phyloP scores from a whole-genome alignment of 306 rosid genomes.

The Rosa lucieae region DNA sequence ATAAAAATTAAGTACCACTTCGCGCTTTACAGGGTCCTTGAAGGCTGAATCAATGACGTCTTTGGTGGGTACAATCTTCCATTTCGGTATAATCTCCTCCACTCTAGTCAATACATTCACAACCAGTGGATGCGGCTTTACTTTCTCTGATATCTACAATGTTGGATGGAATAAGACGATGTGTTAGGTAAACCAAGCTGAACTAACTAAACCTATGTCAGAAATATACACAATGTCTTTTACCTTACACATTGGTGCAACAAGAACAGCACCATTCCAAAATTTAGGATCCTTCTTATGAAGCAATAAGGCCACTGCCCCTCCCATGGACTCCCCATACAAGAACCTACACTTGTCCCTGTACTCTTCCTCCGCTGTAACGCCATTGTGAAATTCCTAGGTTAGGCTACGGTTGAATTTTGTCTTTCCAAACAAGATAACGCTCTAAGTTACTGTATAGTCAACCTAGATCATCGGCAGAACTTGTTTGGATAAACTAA shows the following conservation, averaged over 20 bases:
- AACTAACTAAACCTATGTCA: neutral
- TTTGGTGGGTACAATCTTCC: constrained; percentile 85
- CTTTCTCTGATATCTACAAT: constrained; percentile 76
- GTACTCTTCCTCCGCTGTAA: constrained; percentile 52
- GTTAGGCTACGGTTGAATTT: neutral
- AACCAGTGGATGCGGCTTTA: constrained; percentile 71
- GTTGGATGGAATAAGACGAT: neutral
- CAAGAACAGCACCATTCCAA: constrained; percentile 87
- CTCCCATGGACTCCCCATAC: constrained; percentile 98
- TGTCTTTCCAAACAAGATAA: neutral
- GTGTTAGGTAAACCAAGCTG: constrained; percentile 12
- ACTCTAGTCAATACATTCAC: constrained; percentile 52
- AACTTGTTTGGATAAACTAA: neutral
- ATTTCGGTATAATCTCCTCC: constrained; percentile 70
- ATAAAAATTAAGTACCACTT: constrained; percentile 38
- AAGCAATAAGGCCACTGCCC: constrained; percentile 64
- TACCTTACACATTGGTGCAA: constrained; percentile 98
- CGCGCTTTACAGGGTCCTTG: constrained; percentile 67
- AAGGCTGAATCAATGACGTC: constrained; percentile 73
- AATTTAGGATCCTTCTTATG: constrained; percentile 66
- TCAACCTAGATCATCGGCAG: neutral
- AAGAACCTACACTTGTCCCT: constrained; percentile 57
- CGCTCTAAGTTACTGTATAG: neutral
- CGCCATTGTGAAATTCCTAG: neutral
- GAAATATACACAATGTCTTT: neutral